These are phyloP conservation scores for Wickerhamiella lipophila DNA, from an alignment of 805 yeast genomes.

Conservation along the genomic window DNA sequence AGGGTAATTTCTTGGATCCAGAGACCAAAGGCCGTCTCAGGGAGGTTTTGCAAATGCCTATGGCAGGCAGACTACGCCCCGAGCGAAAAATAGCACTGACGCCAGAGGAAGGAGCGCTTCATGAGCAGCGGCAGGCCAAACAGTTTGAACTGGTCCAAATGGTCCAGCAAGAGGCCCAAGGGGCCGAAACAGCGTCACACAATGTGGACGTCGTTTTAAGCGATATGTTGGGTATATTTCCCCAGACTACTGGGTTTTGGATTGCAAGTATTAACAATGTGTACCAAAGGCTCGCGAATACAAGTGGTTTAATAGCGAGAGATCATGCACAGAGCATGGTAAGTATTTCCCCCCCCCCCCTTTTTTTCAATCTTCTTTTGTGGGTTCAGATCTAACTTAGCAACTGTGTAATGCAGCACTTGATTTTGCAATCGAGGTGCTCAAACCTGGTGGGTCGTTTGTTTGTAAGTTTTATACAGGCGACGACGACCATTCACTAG, in stretches of 20 bases:
- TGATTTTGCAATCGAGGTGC: slow-evolving; percentile 55
- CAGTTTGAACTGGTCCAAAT: not conserved
- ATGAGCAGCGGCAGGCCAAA: not conserved
- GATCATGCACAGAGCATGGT: slow-evolving; percentile 77
- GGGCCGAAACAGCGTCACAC: slow-evolving; percentile 15
- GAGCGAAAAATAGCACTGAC: not conserved
- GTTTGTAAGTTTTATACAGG: slow-evolving; percentile 84
- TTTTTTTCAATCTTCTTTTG: too few relatives aligned
- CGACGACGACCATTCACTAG: slow-evolving; percentile 55
- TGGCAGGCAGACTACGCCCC: slow-evolving; percentile 21
- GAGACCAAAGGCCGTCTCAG: slow-evolving; percentile 29
- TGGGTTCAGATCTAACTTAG: slow-evolving; percentile 24
- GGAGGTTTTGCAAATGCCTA: slow-evolving; percentile 21
- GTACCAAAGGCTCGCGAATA: slow-evolving; percentile 83
- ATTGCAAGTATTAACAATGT: slow-evolving; percentile 63
- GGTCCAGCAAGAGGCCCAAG: not conserved
- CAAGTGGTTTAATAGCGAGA: slow-evolving; percentile 65
- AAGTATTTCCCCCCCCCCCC: slow-evolving; percentile 25
- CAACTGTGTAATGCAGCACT: slow-evolving; percentile 87
- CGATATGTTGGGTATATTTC: slow-evolving; percentile 64
- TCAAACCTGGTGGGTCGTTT: slow-evolving; percentile 57
- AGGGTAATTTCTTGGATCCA: slow-evolving; percentile 69
- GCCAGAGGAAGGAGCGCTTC: not conserved
- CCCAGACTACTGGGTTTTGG: slow-evolving; percentile 40
- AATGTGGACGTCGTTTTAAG: slow-evolving; percentile 59